phyloP scores from a whole-genome alignment of 2,329 filamentous ascomycete genomes.

The Blastomyces parvus region DNA sequence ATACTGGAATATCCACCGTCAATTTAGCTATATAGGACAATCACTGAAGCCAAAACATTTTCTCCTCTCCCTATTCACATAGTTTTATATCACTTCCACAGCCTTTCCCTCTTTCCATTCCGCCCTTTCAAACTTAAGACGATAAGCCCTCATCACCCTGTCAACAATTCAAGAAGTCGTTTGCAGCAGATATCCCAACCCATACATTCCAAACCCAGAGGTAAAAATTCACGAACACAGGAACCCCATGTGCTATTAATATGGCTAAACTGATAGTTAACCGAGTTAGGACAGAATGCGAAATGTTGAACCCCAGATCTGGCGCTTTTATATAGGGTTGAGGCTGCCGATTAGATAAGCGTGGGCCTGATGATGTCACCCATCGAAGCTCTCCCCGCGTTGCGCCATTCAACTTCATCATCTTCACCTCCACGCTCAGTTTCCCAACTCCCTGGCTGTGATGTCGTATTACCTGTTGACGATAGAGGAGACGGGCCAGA shows the following conservation, averaged over 20 bases:
- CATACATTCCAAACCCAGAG: too few species aligned
- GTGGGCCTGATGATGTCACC: neutral
- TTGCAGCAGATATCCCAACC: conserved; percentile 27
- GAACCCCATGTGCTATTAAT: neutral
- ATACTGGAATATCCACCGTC: too few species aligned
- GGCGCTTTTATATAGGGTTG: too few species aligned
- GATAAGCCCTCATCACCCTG: neutral
- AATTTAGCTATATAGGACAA: too few species aligned
- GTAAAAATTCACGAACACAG: neutral
- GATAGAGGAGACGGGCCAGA: neutral
- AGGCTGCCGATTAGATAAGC: conserved; percentile 1
- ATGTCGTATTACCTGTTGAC: neutral
- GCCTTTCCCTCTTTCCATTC: too few species aligned
- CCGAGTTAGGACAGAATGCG: too few species aligned
- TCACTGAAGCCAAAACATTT: neutral
- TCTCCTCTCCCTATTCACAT: neutral
- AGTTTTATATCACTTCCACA: neutral
- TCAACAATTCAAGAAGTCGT: conserved; percentile 29
- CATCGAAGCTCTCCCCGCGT: neutral
- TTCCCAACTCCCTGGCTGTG: neutral
- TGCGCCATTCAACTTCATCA: neutral
- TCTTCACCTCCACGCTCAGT: neutral
- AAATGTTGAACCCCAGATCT: neutral
- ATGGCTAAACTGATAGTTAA: neutral
- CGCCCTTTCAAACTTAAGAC: neutral